Percentiles rank a stretch among this genome's conserved stretches.
These are phyloP conservation scores for Singerocomus rubriflavus DNA, from an alignment of 1,284 basidiomycete genomes.

Conservation along the genomic window DNA sequence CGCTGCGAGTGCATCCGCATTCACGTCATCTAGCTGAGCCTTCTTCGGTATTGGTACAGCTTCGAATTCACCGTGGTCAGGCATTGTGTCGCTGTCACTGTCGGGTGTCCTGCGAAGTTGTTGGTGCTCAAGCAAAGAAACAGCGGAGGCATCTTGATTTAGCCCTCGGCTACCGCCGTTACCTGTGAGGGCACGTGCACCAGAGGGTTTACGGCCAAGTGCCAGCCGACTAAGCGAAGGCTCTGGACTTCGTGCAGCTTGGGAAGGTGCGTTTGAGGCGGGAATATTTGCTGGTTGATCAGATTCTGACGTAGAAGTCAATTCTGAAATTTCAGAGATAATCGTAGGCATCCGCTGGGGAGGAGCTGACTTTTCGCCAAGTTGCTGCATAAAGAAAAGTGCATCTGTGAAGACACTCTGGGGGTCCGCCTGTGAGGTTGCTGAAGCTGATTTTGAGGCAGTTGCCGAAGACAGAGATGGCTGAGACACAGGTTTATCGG, in stretches of 20 bases:
- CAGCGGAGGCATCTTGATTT: conserved; percentile 32
- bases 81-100: conserved; percentile 32
- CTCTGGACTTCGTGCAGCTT: conserved; percentile 33
- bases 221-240: conserved; percentile 34
- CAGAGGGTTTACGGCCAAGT: conserved; percentile 74
- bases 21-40: conserved; percentile 43
- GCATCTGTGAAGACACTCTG: conserved; percentile 56
- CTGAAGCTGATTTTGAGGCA: conserved; percentile 16
- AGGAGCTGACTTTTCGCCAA: conserved; percentile 36
- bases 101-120: conserved; percentile 27
- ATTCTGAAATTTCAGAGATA: conserved; percentile 35
- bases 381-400: conserved; percentile 65
- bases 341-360: conserved; percentile 41
- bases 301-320: conserved; percentile 34
- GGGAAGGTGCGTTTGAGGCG: conserved; percentile 18
- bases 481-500: conserved; percentile 21
- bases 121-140: conserved; percentile 31
- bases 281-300: conserved; percentile 8
- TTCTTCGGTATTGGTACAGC: conserved; percentile 13
- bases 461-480: conserved; percentile 9
- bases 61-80: conserved; percentile 16
- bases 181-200: conserved; percentile 72
- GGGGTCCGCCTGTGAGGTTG: conserved; percentile 17
- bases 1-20: conserved; percentile 73
- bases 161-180: conserved; percentile 33